Conservation (phyloP, 2,329 filamentous ascomycete genomes). For the Taxawa tesnikishii region DNA sequence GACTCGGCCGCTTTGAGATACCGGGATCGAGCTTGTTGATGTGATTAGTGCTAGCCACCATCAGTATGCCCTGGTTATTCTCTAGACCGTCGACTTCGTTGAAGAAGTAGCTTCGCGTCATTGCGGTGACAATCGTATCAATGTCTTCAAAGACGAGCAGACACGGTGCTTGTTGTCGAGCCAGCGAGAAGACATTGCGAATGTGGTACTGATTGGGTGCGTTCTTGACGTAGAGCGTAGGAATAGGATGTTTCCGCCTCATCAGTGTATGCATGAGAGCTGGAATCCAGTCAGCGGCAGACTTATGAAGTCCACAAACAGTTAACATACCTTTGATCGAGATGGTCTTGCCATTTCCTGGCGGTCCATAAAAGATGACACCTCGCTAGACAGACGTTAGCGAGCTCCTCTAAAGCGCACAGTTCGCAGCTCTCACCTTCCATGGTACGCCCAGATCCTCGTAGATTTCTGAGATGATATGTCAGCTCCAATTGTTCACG, state of each 20-base stretch:
- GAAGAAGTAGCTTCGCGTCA: slow-evolving; percentile 55
- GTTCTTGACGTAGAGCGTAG: slow-evolving; percentile 27
- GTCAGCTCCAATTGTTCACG: no score
- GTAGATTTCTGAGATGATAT: slow-evolving; percentile 29
- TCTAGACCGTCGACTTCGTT: slow-evolving; percentile 62
- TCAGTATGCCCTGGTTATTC: slow-evolving; percentile 58
- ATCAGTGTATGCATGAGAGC: slow-evolving; percentile 31
- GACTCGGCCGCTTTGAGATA: slow-evolving; percentile 47
- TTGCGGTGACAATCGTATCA: slow-evolving; percentile 51
- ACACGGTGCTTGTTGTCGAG: slow-evolving; percentile 52
- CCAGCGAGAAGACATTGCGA: slow-evolving; percentile 43
- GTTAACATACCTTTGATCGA: no score
- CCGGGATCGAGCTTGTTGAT: slow-evolving; percentile 56
- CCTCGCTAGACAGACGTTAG: no score
- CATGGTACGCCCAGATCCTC: slow-evolving; percentile 32
- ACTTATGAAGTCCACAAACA: neutral
- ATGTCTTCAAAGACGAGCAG: slow-evolving; percentile 62
- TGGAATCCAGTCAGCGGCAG: no score
- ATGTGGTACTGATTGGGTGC: slow-evolving; percentile 30
- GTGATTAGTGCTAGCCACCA: slow-evolving; percentile 32
- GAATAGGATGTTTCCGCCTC: slow-evolving; percentile 21
- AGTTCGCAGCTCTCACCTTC: no score
- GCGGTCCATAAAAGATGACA: slow-evolving; percentile 29
- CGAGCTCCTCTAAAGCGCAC: no score
- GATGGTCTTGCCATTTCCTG: slow-evolving; percentile 32